Evolutionary conservation across 352 stramenopile genomes (phyloP).

Genomic region (Phytophthora tubulina): DNA sequence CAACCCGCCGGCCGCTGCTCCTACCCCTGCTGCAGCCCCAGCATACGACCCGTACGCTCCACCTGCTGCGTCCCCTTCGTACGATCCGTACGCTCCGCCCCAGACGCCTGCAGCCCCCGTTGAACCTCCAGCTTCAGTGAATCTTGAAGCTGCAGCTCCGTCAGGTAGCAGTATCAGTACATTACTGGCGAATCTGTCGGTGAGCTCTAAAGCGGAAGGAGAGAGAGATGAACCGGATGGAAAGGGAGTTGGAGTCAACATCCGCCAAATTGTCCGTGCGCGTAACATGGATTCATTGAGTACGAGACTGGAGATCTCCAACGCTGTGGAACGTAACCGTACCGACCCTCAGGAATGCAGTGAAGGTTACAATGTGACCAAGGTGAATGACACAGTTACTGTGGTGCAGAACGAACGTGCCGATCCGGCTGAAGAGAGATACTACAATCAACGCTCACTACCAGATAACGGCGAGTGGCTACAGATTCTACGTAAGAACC

Average conservation of each 20-base stretch:
- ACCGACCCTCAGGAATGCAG: constrained; percentile 56
- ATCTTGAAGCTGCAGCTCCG: constrained; percentile 47
- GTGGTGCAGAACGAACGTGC: constrained; percentile 75
- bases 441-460: constrained; percentile 73
- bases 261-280: constrained; percentile 59
- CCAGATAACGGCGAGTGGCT: constrained; percentile 80
- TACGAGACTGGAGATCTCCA: constrained; percentile 78
- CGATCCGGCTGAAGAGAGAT: constrained; percentile 66
- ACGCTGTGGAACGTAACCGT: constrained; percentile 73
- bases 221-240: constrained; percentile 75
- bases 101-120: constrained; percentile 37
- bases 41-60: constrained; percentile 42
- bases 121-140: constrained; percentile 58
- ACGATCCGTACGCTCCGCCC: constrained; percentile 46
- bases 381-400: constrained; percentile 75
- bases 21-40: constrained; percentile 19
- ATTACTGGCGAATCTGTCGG: constrained; percentile 69
- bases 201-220: constrained; percentile 50
- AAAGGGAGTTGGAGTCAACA: constrained; percentile 62
- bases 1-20: constrained; percentile 29
- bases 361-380: constrained; percentile 82
- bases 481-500: constrained; percentile 77
- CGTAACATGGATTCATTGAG: constrained; percentile 83
- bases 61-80: constrained; percentile 32
- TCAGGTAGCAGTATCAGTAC: constrained; percentile 65